These are phyloP conservation scores for Cynara cardunculus DNA, from an alignment of 129 eudicot genomes.

Conservation along the genomic window DNA sequence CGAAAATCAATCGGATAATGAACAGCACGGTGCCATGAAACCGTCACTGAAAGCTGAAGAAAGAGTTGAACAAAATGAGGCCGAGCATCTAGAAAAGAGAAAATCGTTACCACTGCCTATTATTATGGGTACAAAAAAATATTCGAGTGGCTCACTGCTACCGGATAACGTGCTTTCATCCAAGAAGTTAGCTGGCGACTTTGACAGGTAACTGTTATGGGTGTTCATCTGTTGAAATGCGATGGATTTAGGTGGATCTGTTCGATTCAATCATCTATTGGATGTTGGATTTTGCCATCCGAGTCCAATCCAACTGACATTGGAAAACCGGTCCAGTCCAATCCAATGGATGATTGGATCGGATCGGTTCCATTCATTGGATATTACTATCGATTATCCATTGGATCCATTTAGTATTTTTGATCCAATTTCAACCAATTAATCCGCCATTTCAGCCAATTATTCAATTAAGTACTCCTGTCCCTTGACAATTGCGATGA, in stretches of 20 bases:
- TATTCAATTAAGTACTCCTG: background rate
- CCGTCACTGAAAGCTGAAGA: conserved; percentile 35
- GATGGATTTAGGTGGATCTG: background rate
- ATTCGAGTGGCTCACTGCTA: conserved; percentile 63
- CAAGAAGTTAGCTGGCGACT: conserved; percentile 54
- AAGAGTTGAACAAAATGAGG: conserved; percentile 36
- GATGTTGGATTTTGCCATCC: background rate
- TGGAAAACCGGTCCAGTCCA: background rate
- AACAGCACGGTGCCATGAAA: conserved; percentile 32
- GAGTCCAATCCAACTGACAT: background rate
- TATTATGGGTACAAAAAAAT: conserved; percentile 46
- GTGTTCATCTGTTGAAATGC: background rate
- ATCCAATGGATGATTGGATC: background rate
- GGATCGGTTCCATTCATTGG: no score
- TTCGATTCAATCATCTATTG: background rate
- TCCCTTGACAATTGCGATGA: background rate
- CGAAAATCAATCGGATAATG: conserved; percentile 42
- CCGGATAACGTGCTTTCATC: conserved; percentile 56
- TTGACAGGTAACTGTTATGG: conserved; percentile 50
- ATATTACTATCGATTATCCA: no score
- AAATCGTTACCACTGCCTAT: conserved; percentile 33
- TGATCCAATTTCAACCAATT: no score
- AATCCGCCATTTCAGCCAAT: no score
- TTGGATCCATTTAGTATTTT: no score
- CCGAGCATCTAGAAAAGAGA: conserved; percentile 24